Evolutionary conservation across 306 rosid genomes (phyloP), one percentile per base, ranked within the genome.

Genomic region (Calophaca sinica): DNA sequence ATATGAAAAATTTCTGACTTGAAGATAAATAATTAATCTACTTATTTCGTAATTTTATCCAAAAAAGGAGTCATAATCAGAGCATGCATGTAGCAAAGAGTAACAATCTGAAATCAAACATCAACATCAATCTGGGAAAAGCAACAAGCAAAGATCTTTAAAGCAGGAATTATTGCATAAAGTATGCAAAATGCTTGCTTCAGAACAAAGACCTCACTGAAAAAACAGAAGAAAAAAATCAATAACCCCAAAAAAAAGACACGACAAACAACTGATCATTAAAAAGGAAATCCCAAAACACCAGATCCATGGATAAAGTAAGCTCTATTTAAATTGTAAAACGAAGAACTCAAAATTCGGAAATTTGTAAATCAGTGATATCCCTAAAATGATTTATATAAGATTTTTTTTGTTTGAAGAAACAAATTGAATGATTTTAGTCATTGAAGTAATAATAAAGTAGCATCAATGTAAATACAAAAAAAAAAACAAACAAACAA

Each of bases 221-320:
- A 59, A 20, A 78, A 53, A 8, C 33, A 49, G n/a, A n/a, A 12
- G 5, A 20, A 32, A 5, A 69, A 70, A 61, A 83, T 59, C 74
- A 36, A 54, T 20, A 20, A 20, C 26, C 26, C 26, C 20, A 55
- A 10, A 49, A 80, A 73, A 12, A 64, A 69, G 36, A 50, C 49
- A 31, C 61, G 32, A 49, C 59, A 39, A 38, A 49, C 59, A 39
- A 68, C 46, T 63, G 55, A 15, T 55, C 79, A 11, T 13, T 38
- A 63, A 28, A 6, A 68, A 57, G 41, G 3, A 77, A 72, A 48
- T 12, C 50, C 15, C 15, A 75, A 80, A 62, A 73, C 87, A 75
- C 58, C 86, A 86, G 93, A 89, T 89, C 96, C 91, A 51, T 53
- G 32, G 46, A 75, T 46, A 73, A 81, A 79, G 59, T 65, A 59